Evolutionary conservation across 768 basidiomycete species (phyloP).

Genomic region (Royoungia palumana): DNA sequence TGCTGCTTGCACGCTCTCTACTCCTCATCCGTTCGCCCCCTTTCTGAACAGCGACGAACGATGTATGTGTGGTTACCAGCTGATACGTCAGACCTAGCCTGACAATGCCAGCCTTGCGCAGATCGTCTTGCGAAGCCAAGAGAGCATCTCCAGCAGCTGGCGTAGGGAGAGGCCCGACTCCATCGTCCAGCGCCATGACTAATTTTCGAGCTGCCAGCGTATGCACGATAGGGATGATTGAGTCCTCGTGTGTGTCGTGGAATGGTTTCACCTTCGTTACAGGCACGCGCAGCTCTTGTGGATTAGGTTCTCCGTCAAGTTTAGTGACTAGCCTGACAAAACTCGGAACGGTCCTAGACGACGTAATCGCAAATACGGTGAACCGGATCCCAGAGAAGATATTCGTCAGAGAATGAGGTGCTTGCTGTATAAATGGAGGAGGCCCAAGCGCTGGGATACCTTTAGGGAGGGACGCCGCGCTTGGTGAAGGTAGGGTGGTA

Average conservation of each 20-base stretch:
- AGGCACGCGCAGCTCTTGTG: slow-evolving; percentile 14
- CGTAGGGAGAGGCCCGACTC: slow-evolving; percentile 31
- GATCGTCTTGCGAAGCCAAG: slow-evolving; percentile 29
- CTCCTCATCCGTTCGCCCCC: slow-evolving; percentile 22
- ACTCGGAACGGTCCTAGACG: slow-evolving; percentile 21
- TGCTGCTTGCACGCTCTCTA: neutral
- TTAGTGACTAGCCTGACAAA: slow-evolving; percentile 28
- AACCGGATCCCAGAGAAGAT: slow-evolving; percentile 36
- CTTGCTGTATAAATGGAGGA: slow-evolving; percentile 33
- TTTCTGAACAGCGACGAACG: slow-evolving; percentile 52
- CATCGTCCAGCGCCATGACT: slow-evolving; percentile 49
- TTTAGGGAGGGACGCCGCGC: slow-evolving; percentile 14
- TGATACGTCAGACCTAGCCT: slow-evolving; percentile 50
- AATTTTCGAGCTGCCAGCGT: slow-evolving; percentile 51
- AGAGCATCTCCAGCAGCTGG: slow-evolving; percentile 24
- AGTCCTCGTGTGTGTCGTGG: slow-evolving; percentile 10
- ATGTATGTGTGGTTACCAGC: slow-evolving; percentile 50
- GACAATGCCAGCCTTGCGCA: slow-evolving; percentile 45
- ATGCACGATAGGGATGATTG: slow-evolving; percentile 41
- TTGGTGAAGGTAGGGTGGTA: slow-evolving; percentile 10
- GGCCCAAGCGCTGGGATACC: slow-evolving; percentile 29
- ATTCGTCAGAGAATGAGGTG: slow-evolving; percentile 28
- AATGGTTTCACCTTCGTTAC: slow-evolving; percentile 29
- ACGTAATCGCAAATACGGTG: slow-evolving; percentile 33
- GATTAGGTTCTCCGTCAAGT: slow-evolving; percentile 22